Conservation (phyloP, 192 early-diverging fungal genomes). For the Linderina pennispora region DNA sequence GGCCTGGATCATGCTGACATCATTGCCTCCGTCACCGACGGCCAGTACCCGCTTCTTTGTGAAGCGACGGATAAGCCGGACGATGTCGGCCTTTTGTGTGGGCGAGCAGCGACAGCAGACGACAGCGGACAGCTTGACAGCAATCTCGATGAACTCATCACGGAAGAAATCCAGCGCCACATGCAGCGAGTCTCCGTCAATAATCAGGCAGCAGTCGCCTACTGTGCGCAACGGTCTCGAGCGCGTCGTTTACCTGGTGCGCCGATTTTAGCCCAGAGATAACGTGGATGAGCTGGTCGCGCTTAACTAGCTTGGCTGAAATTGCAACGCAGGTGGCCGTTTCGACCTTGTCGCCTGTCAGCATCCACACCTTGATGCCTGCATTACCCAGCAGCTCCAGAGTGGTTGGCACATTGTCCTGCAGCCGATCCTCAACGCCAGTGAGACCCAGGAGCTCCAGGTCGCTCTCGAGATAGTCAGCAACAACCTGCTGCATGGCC, state of each 20-base stretch:
- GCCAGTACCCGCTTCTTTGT: conserved; percentile 75
- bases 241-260: conserved; percentile 50
- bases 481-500: conserved; percentile 61
- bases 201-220: conserved; percentile 75
- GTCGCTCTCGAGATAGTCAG: conserved; percentile 68
- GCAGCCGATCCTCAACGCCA: conserved; percentile 94
- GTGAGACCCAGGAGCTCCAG: conserved; percentile 88
- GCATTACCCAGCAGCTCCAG: conserved; percentile 87
- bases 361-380: conserved; percentile 94
- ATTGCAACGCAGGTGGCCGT: conserved; percentile 94
- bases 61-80: conserved; percentile 65
- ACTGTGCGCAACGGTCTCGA: conserved; percentile 67
- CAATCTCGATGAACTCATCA: conserved; percentile 74
- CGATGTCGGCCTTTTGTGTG: conserved; percentile 94
- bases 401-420: conserved; percentile 86
- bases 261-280: conserved; percentile 60
- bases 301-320: conserved; percentile 81
- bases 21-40: conserved; percentile 96
- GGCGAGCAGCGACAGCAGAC: conserved; percentile 95
- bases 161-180: conserved; percentile 66
- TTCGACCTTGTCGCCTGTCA: conserved; percentile 97
- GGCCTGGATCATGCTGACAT: conserved; percentile 95
- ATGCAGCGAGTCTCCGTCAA: conserved; percentile 89
- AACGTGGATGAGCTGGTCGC: conserved; percentile 81
- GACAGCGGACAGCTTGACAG: conserved; percentile 73